Base-by-base conservation (phyloP, 192 early-diverging fungal genomes). In the Coemansia furcata region DNA sequence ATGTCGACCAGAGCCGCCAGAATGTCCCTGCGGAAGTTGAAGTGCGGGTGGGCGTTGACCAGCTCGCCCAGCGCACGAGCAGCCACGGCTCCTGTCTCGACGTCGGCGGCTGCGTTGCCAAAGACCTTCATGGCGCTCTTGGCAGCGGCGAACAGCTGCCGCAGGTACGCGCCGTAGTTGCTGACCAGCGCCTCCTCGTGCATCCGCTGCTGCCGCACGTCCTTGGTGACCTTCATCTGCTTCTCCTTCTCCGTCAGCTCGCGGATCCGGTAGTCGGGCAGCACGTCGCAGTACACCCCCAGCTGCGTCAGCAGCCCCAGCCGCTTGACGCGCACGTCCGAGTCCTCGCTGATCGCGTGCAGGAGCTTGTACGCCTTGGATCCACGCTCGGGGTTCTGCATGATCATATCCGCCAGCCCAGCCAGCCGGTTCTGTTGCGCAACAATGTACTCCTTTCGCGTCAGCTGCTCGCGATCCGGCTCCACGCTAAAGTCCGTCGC, bases 261-360 rank as follows among this genome's bases (percentile, higher is more conserved):
- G 37, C 95, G 90, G 61, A 99, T 98, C 23, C 94, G 88, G 83
- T 99, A 99, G 42, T 91, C 94, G 3, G 97, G 97, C 38, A 98
- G 85, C 74, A 99, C 92, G 72, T 99, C 97, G 65, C 94, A 89
- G 84, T 92, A 99, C 4, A 99, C 92, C 0, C 93, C 93, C 35
- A 98, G 83, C 76, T 95, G 94, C 10, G 94, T 94, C 55, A 97
- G 72, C 30, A 97, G 71, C 0, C 89, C 90, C 37, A 99, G 70
- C 52, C 92, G 90, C 62, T 87, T 85, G 46, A 96, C 85, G 11
- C 84, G 83, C 5, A 71, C 60, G 62, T 91, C 90, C 5, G 78
- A 81, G 52, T 91, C 89, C 15, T 81, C 79, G 44, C 88, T 82
- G 69, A 95, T 88, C 0, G 83, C 52, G 37, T 89, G 84, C 52